Percentiles rank a stretch among this genome's conserved stretches.
Conservation (phyloP, 2,329 filamentous ascomycete species). For the Xylariaceae sp. region DNA sequence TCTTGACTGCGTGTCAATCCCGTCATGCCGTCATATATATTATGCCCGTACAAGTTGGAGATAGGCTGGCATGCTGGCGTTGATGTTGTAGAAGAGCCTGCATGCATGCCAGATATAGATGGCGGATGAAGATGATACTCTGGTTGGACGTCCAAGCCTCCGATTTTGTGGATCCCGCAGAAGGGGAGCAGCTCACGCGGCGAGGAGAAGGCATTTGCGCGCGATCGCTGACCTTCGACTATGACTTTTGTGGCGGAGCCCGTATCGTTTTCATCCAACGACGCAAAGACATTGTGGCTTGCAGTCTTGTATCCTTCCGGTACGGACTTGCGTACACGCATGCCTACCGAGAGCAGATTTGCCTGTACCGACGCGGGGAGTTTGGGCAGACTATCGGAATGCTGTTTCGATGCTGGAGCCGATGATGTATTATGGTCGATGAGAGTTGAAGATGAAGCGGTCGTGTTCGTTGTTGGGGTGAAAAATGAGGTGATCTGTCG, state of each 20-base stretch:
- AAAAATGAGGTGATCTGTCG: conserved; percentile 65
- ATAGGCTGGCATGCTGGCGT: conserved; percentile 15
- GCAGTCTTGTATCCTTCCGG: conserved; percentile 90
- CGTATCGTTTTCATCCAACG: conserved; percentile 44
- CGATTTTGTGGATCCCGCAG: conserved; percentile 73
- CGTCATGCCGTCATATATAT: conserved; percentile 36
- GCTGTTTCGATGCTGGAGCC: conserved; percentile 22
- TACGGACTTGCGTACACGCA: conserved; percentile 89
- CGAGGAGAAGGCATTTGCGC: conserved; percentile 31
- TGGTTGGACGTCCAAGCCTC: conserved; percentile 61
- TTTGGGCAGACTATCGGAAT: conserved; percentile 35
- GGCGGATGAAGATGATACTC: conserved; percentile 30
- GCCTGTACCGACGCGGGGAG: conserved; percentile 68
- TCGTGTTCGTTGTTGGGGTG: conserved; percentile 24
- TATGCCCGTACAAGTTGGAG: conserved; percentile 19
- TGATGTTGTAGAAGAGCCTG: neutral
- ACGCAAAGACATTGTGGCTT: conserved; percentile 46
- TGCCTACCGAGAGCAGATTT: conserved; percentile 84
- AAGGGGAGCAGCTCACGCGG: conserved; percentile 69
- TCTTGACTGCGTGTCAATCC: conserved; percentile 54
- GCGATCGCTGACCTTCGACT: conserved; percentile 23
- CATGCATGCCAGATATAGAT: conserved; percentile 21
- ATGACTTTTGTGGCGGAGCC: conserved; percentile 1
- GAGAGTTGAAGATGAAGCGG: conserved; percentile 30
- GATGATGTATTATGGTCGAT: conserved; percentile 6